Evolutionary conservation across 2,329 filamentous ascomycete genomes (phyloP).

Genomic region (Ambrosiella beaveri): DNA sequence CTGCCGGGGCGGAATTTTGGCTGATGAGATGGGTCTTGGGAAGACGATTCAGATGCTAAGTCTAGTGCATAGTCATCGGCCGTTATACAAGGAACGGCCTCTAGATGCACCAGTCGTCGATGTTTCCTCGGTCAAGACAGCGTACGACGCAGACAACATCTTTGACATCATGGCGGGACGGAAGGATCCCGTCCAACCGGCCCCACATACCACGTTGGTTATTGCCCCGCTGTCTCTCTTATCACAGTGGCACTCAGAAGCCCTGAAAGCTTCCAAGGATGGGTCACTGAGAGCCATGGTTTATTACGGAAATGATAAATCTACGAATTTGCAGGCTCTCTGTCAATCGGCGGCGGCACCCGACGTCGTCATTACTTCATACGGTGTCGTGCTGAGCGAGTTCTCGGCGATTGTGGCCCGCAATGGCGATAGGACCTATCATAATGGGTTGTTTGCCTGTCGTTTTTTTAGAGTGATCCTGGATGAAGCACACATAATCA

Average conservation of each 20-base stretch:
- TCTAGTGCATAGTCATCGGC: constrained; percentile 65
- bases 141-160: background rate
- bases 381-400: constrained; percentile 80
- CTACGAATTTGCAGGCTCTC: constrained; percentile 55
- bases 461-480: constrained; percentile 91
- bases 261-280: constrained; percentile 70
- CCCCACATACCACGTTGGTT: constrained; percentile 80
- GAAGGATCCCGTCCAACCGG: constrained; percentile 33
- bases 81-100: constrained; percentile 3
- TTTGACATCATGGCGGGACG: constrained; percentile 5
- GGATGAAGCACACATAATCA: constrained; percentile 90
- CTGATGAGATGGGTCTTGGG: constrained; percentile 93
- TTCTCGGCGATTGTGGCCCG: constrained; percentile 28
- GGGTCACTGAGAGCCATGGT: constrained; percentile 71
- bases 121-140: background rate
- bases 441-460: constrained; percentile 70
- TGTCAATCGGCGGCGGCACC: constrained; percentile 74
- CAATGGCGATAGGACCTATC: constrained; percentile 47
- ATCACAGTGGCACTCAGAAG: constrained; percentile 94
- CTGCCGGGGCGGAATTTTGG: constrained; percentile 80
- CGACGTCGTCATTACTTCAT: constrained; percentile 86
- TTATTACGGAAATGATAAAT: constrained; percentile 84
- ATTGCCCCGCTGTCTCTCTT: constrained; percentile 94
- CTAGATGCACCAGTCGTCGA: background rate
- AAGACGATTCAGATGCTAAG: constrained; percentile 99